phyloP scores from a whole-genome alignment of 306 rosid species.

The Inga leiocalycina region DNA sequence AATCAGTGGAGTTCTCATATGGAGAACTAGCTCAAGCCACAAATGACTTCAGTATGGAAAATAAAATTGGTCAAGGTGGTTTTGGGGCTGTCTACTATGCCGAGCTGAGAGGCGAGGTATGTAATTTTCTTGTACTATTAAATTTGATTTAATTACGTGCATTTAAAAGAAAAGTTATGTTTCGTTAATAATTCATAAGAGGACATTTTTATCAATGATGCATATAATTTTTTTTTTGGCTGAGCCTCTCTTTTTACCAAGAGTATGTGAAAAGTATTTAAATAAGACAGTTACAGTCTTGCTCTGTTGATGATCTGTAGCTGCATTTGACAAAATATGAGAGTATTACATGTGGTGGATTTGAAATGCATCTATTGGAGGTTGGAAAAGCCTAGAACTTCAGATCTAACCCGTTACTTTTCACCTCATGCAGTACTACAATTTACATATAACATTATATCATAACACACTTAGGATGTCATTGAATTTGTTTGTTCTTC shows the following conservation, averaged over 20 bases:
- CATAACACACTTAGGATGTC: neutral
- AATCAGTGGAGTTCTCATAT: constrained; percentile 78
- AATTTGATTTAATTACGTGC: neutral
- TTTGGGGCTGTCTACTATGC: constrained; percentile 86
- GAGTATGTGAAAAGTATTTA: neutral
- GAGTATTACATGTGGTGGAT: neutral
- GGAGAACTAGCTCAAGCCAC: constrained; percentile 87
- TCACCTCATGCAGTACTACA: no score
- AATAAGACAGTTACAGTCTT: neutral
- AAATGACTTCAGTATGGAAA: constrained; percentile 67
- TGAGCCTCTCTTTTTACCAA: neutral
- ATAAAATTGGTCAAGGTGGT: constrained; percentile 93
- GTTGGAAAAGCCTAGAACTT: no score
- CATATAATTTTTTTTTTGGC: neutral
- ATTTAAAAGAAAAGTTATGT: constrained; percentile 6
- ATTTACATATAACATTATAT: no score
- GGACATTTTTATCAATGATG: neutral
- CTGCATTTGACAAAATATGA: neutral
- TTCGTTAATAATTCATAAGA: neutral
- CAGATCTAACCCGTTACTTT: no score
- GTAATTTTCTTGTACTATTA: constrained; percentile 27
- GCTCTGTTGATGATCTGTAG: neutral
- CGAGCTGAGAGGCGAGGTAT: constrained; percentile 91
- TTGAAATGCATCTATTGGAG: no score
- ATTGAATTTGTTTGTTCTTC: neutral